Conservation (phyloP, 2,329 filamentous ascomycete species). For the Onygena corvina region DNA sequence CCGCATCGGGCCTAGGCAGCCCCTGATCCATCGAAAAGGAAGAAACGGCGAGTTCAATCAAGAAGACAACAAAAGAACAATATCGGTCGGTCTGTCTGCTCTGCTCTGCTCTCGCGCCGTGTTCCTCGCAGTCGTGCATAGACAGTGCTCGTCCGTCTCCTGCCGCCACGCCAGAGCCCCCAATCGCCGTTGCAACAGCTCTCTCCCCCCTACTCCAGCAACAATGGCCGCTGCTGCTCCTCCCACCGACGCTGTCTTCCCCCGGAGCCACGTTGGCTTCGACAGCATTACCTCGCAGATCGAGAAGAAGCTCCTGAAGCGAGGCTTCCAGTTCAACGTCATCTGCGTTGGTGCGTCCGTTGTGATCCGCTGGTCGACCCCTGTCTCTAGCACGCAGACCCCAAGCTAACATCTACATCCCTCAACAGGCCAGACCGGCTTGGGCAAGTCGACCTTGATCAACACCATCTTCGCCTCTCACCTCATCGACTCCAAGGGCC, state of each 20-base stretch:
- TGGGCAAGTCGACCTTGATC: slow-evolving; percentile 97
- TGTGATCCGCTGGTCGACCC: background rate
- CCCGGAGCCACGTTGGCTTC: slow-evolving; percentile 98
- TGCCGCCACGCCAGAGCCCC: background rate
- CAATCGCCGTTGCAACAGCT: background rate
- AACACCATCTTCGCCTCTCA: slow-evolving; percentile 99
- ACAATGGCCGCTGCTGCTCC: slow-evolving; percentile 13
- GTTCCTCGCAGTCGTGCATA: background rate
- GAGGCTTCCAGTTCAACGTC: slow-evolving; percentile 99
- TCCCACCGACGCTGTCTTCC: slow-evolving; percentile 48
- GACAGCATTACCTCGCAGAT: slow-evolving; percentile 99
- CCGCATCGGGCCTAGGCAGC: background rate
- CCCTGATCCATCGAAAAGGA: background rate
- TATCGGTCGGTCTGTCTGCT: no score
- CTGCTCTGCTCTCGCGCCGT: no score
- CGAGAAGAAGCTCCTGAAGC: slow-evolving; percentile 98
- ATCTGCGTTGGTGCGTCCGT: slow-evolving; percentile 85
- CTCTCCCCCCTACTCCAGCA: background rate
- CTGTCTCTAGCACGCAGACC: background rate
- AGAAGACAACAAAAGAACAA: background rate
- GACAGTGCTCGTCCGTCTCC: no score
- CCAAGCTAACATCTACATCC: background rate
- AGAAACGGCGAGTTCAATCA: background rate
- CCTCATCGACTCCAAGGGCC: slow-evolving; percentile 97
- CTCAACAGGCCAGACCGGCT: slow-evolving; percentile 79